A percentile compares a stretch with the other conserved stretches of the same genome.
These are phyloP conservation scores for Scedosporium dehoogii DNA, from an alignment of 2,329 filamentous ascomycete species.

Conservation along the genomic window DNA sequence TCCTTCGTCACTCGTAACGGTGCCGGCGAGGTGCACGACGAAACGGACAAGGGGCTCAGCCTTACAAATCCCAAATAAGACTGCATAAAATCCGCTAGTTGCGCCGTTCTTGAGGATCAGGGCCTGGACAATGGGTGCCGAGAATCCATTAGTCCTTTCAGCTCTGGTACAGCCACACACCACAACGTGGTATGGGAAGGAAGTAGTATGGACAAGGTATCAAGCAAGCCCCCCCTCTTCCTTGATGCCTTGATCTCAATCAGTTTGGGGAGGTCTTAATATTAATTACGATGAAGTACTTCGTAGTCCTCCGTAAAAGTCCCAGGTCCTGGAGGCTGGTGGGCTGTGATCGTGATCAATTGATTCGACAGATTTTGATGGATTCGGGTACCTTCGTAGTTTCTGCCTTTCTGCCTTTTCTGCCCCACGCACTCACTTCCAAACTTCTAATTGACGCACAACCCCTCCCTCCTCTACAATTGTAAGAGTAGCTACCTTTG, in stretches of 20 bases:
- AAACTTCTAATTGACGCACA: background rate
- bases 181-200: too few species aligned
- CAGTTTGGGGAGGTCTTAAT: background rate
- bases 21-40: too few species aligned
- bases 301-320: background rate
- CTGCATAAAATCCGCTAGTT: background rate
- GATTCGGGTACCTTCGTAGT: background rate
- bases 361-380: too few species aligned
- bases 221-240: background rate
- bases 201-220: too few species aligned
- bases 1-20: too few species aligned
- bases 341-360: too few species aligned
- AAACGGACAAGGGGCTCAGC: background rate
- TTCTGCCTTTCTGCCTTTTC: background rate
- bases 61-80: background rate
- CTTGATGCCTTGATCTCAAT: background rate
- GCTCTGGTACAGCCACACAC: slow-evolving; percentile 1
- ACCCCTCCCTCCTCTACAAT: background rate
- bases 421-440: background rate
- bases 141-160: background rate
- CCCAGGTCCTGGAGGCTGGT: background rate
- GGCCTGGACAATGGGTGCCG: background rate
- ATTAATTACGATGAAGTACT: too few species aligned
- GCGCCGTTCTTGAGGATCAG: background rate
- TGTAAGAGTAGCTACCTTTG: background rate